These are phyloP conservation scores for Trichothecium roseum DNA, from an alignment of 2,329 filamentous ascomycete species.

Conservation along the genomic window DNA sequence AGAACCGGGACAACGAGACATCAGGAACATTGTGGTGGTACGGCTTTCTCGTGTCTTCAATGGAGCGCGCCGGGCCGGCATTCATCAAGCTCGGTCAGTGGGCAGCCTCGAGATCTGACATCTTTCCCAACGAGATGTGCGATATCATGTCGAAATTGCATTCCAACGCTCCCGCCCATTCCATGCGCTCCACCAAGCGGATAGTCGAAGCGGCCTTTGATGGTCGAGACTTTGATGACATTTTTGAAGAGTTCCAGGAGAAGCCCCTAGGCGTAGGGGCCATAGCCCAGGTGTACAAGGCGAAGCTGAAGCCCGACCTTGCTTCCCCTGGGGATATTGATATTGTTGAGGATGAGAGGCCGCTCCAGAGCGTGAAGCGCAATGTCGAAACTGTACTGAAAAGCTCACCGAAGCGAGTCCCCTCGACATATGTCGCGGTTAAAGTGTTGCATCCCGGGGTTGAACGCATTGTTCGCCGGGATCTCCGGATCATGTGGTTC, in stretches of 20 bases:
- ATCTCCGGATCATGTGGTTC: conserved; percentile 87
- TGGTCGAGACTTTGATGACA: conserved; percentile 71
- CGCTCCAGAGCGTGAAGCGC: conserved; percentile 52
- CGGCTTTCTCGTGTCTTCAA: conserved; percentile 69
- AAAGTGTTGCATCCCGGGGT: conserved; percentile 92
- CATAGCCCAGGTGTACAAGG: conserved; percentile 96
- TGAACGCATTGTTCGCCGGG: conserved; percentile 79
- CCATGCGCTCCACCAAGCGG: conserved; percentile 64
- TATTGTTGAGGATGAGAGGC: conserved; percentile 18
- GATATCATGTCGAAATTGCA: conserved; percentile 88
- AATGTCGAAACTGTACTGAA: conserved; percentile 84
- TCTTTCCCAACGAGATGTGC: conserved; percentile 91
- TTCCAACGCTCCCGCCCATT: conserved; percentile 88
- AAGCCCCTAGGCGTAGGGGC: conserved; percentile 85
- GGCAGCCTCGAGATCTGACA: conserved; percentile 92
- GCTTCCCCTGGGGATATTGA: conserved; percentile 53
- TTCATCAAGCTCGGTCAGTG: conserved; percentile 99
- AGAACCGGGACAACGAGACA: conserved; percentile 61
- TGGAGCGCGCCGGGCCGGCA: conserved; percentile 88
- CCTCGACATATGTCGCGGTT: conserved; percentile 86
- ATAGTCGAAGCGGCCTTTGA: conserved; percentile 77
- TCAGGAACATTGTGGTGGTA: conserved; percentile 92
- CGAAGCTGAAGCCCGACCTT: conserved; percentile 74
- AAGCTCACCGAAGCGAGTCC: conserved; percentile 72
- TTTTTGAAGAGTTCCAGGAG: conserved; percentile 93